Base-by-base conservation (phyloP, 257 asterid species). In the Penstemon davidsonii region DNA sequence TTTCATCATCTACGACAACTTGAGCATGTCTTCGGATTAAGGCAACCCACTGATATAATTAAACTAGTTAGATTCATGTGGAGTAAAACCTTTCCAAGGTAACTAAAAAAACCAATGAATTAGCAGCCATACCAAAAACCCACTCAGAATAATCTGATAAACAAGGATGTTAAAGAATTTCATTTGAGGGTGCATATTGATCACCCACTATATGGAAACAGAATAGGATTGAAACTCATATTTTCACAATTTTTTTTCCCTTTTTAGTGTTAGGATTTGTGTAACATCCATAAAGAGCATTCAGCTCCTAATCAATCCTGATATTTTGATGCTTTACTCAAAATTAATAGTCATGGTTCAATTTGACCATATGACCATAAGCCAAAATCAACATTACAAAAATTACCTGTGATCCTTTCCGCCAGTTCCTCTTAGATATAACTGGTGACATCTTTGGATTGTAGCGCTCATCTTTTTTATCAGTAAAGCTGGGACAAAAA, bases 361-460 rank as follows among this genome's bases (percentile, higher is more conserved):
- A 38, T 58, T 10, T 11, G 7, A 49, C 25, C 68, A 62, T 25
- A 25, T 11, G 7, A 49, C 25, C 68, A 62, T 25, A 25, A 59
- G 67, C 59, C 69, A 61, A 68, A 61, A 53, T 13, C 45, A 70
- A 49, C 9, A 44, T 49, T 66, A 50, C 41, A 70, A 58, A 45
- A 13, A 66, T 76, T 71, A 94, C 99, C 95, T 94, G 99, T 56
- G 99, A 94, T 69, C 99, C 99, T 83, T 94, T 94, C 55, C 96
- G 87, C 99, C 99, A 91, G 79, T 91, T 94, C 62, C 72, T 81
- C 82, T 75, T 80, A 61, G 90, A 92, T 73, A 94, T 87, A 79
- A 86, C 81, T 55, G 96, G 95, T 62, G 95, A 82, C 99, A 94
- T 94, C 91, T 76, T 82, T 69, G 89, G 91, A 76, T 88, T 86